Conservation (phyloP, 306 rosid species). For the Dryas octopetala region DNA sequence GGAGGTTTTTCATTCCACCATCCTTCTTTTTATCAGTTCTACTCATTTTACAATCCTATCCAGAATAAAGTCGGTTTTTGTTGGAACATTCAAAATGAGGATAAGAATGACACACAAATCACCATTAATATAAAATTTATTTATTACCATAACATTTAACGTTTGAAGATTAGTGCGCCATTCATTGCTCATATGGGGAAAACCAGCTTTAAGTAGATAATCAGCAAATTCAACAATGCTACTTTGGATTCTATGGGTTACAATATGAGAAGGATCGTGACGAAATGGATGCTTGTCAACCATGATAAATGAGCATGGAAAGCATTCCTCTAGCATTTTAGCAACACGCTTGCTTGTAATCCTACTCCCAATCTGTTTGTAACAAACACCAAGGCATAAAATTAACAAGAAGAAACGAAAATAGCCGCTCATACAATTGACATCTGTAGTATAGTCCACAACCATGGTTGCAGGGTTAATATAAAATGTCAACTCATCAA, state of each 20-base stretch:
- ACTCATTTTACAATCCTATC: neutral
- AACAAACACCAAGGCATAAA: conserved; percentile 15
- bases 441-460: conserved; percentile 3
- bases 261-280: conserved; percentile 86
- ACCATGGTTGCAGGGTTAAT: neutral
- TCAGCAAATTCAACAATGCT: conserved; percentile 60
- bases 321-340: conserved; percentile 72
- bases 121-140: conserved; percentile 12
- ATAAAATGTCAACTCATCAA: neutral
- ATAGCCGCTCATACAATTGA: conserved; percentile 15
- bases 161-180: conserved; percentile 53
- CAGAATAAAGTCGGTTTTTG: neutral
- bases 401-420: neutral
- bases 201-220: conserved; percentile 47
- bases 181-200: conserved; percentile 46
- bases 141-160: conserved; percentile 71
- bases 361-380: conserved; percentile 84
- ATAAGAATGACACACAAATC: conserved; percentile 17
- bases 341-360: conserved; percentile 85
- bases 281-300: conserved; percentile 86
- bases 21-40: neutral
- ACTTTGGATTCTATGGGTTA: conserved; percentile 78
- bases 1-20: neutral
- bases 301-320: conserved; percentile 75
- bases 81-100: conserved; percentile 14